Evolutionary conservation across 1,284 basidiomycete genomes (phyloP).

Genomic region (Boletus mariae): DNA sequence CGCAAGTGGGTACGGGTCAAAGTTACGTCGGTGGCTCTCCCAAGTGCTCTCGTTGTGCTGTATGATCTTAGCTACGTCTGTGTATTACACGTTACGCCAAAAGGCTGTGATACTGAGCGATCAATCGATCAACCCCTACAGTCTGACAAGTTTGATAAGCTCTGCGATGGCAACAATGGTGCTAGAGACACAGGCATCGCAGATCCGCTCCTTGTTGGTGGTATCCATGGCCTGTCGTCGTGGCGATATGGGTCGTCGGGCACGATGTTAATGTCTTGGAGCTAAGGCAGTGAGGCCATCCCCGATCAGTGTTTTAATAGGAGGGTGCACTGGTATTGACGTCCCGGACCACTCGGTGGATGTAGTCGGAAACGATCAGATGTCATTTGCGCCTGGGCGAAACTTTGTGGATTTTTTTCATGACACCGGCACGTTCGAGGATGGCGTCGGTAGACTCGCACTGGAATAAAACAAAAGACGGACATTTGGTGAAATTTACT

Average conservation of each 20-base stretch:
- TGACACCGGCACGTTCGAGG: neutral
- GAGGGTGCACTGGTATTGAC: neutral
- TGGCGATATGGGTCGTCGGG: neutral
- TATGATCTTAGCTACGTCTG: neutral
- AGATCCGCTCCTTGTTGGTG: neutral
- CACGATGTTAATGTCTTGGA: neutral
- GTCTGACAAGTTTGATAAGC: neutral
- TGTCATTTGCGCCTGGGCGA: neutral
- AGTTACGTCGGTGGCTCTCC: neutral
- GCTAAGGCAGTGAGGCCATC: neutral
- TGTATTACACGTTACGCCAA: too few species aligned
- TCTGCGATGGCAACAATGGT: neutral
- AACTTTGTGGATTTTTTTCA: neutral
- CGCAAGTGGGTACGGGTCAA: too few species aligned
- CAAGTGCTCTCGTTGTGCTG: neutral
- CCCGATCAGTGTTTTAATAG: neutral
- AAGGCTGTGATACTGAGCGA: too few species aligned
- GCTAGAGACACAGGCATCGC: neutral
- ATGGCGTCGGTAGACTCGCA: neutral
- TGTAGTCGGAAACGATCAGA: neutral
- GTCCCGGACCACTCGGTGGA: neutral
- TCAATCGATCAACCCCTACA: too few species aligned
- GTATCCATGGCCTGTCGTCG: neutral
- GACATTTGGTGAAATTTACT: too few species aligned
- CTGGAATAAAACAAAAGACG: neutral